These are phyloP conservation scores for Fusarium circinatum DNA, from an alignment of 2,329 filamentous ascomycete genomes.

Conservation along the genomic window DNA sequence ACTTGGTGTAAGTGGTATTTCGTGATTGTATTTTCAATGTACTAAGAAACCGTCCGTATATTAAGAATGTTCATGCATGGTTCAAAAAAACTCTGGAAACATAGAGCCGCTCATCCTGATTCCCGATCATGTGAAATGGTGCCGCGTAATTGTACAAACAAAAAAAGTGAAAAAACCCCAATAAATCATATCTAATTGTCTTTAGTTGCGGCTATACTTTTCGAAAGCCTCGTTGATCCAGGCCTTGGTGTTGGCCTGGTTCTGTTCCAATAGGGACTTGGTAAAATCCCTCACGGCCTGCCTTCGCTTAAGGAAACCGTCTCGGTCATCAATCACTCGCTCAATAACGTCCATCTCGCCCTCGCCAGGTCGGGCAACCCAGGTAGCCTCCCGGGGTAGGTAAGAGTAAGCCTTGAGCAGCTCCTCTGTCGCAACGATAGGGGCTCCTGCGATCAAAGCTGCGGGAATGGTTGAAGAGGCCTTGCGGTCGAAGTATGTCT, in stretches of 20 bases:
- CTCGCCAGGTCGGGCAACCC: conserved; percentile 39
- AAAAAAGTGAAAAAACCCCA: conserved; percentile 20
- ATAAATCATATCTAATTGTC: conserved; percentile 22
- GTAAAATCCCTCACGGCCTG: conserved; percentile 28
- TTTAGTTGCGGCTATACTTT: conserved; percentile 16
- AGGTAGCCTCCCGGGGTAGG: conserved; percentile 39
- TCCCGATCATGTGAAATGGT: conserved; percentile 35
- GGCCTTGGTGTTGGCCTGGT: conserved; percentile 32
- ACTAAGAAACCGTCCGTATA: conserved; percentile 24
- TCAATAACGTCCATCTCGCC: conserved; percentile 43
- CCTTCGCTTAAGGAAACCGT: conserved; percentile 35
- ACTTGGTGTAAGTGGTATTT: conserved; percentile 8
- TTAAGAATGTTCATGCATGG: conserved; percentile 35
- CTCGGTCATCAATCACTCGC: conserved; percentile 38
- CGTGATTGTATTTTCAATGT: conserved; percentile 16
- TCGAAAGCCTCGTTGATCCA: conserved; percentile 35
- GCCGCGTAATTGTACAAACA: conserved; percentile 24
- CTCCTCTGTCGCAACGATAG: conserved; percentile 40
- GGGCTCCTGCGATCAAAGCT: conserved; percentile 42
- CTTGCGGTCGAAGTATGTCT: conserved; percentile 44
- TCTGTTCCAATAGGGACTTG: conserved; percentile 26
- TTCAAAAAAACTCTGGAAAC: conserved; percentile 24
- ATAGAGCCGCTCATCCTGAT: conserved; percentile 37
- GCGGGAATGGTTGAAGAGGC: conserved; percentile 45
- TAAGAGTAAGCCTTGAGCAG: conserved; percentile 43